Evolutionary conservation across 352 stramenopile genomes (phyloP).

Genomic region (Phytophthora fragariae): DNA sequence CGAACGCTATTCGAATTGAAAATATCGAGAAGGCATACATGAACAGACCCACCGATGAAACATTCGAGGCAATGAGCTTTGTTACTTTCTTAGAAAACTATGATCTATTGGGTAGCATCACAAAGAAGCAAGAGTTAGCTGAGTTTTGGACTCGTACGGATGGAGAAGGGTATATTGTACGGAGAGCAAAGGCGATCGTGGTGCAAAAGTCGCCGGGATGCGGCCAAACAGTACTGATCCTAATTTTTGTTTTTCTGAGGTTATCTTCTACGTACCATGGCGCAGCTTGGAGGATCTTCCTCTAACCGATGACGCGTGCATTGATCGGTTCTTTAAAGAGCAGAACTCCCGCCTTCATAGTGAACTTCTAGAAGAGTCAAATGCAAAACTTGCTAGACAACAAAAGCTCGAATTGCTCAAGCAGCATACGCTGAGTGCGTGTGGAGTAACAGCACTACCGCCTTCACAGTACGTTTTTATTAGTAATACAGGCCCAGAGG

Average conservation of each 20-base stretch:
- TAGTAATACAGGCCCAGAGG: slow-evolving; percentile 5
- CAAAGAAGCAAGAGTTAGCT: too few species aligned
- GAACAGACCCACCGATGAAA: neutral
- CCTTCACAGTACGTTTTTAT: slow-evolving; percentile 16
- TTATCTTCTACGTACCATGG: slow-evolving; percentile 10
- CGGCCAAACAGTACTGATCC: neutral
- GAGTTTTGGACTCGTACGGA: too few species aligned
- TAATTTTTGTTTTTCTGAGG: slow-evolving; percentile 13
- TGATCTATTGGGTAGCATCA: too few species aligned
- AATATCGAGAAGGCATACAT: slow-evolving; percentile 14
- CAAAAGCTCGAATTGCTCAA: slow-evolving; percentile 17
- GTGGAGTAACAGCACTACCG: slow-evolving; percentile 1
- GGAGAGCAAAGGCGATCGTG: too few species aligned
- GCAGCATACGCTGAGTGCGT: neutral
- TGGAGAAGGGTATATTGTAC: too few species aligned
- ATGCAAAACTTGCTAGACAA: slow-evolving; percentile 9
- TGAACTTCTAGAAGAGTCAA: slow-evolving; percentile 11
- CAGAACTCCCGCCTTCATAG: neutral
- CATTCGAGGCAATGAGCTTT: slow-evolving; percentile 11
- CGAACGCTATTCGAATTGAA: neutral
- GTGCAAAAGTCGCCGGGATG: too few species aligned
- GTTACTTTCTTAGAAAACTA: slow-evolving; percentile 14
- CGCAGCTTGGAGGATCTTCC: slow-evolving; percentile 4
- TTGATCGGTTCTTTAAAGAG: slow-evolving; percentile 4
- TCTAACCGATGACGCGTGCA: slow-evolving; percentile 5